phyloP scores from a whole-genome alignment of 345 rosid genomes.

The Pelargonium nanum region DNA sequence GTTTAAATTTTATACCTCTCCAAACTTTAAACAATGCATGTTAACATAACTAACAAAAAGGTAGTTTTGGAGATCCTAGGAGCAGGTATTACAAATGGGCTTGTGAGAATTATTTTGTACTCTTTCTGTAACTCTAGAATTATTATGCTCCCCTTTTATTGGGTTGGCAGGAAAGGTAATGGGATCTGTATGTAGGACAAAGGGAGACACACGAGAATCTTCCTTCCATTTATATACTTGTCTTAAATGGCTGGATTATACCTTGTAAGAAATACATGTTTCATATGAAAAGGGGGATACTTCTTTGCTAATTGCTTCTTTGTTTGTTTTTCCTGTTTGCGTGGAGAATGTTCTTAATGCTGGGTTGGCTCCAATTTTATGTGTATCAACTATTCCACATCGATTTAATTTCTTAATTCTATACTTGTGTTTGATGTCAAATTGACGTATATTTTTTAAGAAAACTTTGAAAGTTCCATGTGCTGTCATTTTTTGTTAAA shows the following conservation, averaged over 20 bases:
- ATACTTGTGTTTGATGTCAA: neutral
- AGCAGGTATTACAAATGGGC: no score
- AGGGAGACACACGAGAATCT: neutral
- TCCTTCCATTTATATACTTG: neutral
- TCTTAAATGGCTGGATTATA: neutral
- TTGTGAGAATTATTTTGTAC: no score
- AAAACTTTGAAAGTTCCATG: neutral
- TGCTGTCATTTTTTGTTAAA: neutral
- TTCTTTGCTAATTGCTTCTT: neutral
- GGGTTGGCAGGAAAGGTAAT: no score
- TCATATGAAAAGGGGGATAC: neutral
- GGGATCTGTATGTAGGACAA: no score
- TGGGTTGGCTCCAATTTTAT: neutral
- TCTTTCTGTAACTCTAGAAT: no score
- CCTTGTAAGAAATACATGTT: neutral
- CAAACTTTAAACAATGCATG: neutral
- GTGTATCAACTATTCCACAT: neutral
- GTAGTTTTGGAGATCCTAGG: no score
- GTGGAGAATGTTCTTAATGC: neutral
- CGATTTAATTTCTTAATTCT: neutral
- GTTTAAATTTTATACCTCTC: neutral
- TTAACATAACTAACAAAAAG: no score
- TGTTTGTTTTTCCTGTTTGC: neutral
- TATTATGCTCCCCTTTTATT: no score
- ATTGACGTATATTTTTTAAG: neutral